Percentiles rank a stretch among this genome's conserved stretches.
Evolutionary conservation across 2,329 filamentous ascomycete genomes (phyloP).

Genomic region (Chaetomium sp.): DNA sequence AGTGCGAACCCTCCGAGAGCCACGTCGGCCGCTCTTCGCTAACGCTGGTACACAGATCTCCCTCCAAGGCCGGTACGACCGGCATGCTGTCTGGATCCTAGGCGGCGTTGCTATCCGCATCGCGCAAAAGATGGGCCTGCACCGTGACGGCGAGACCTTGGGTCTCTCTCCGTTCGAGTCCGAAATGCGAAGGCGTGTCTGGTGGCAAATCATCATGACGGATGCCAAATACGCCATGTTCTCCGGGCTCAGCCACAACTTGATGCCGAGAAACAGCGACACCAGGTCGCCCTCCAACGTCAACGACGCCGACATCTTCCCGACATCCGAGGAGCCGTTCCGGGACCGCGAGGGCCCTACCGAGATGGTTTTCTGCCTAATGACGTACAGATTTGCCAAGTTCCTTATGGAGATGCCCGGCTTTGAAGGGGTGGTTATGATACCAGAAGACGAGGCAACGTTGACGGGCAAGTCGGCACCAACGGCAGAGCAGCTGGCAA

Average conservation of each 20-base stretch:
- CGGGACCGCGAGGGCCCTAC: conserved; percentile 58
- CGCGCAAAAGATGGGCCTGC: conserved; percentile 68
- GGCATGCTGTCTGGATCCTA: conserved; percentile 62
- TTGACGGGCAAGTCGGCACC: conserved; percentile 35
- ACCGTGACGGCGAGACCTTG: conserved; percentile 60
- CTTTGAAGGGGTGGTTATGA: conserved; percentile 54
- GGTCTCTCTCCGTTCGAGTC: conserved; percentile 64
- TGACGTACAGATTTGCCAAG: conserved; percentile 53
- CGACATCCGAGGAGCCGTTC: conserved; percentile 54
- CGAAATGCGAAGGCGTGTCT: conserved; percentile 68
- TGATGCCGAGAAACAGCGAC: conserved; percentile 57
- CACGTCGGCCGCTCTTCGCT: conserved; percentile 17
- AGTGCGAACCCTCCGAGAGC: conserved; percentile 40
- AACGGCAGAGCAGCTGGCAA: conserved; percentile 43
- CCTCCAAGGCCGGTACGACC: conserved; percentile 59
- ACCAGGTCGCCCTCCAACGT: conserved; percentile 60
- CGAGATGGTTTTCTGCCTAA: conserved; percentile 61
- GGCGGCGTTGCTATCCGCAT: conserved; percentile 64
- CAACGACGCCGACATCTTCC: conserved; percentile 61
- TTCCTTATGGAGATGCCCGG: conserved; percentile 53
- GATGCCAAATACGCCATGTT: conserved; percentile 60
- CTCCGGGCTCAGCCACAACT: conserved; percentile 58
- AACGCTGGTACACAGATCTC: conserved; percentile 48
- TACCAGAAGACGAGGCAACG: conserved; percentile 43
- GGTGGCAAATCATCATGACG: conserved; percentile 65